Evolutionary conservation across 2,329 filamentous ascomycete genomes (phyloP).

Genomic region (Dichotomopilus funicola): DNA sequence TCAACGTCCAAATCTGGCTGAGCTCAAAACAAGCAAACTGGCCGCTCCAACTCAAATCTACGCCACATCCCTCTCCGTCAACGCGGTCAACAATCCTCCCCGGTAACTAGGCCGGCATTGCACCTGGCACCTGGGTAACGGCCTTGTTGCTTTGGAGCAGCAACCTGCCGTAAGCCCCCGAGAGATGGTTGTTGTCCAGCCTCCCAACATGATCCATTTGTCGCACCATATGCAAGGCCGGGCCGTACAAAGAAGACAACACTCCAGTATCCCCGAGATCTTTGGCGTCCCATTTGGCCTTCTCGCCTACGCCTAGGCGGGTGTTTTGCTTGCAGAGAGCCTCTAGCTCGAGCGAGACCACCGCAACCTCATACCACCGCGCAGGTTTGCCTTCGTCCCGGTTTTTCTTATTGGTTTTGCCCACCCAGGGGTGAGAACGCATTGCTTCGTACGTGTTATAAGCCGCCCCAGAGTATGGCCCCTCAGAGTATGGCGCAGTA

Average conservation of each 20-base stretch:
- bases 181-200: constrained; percentile 12
- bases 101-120: neutral
- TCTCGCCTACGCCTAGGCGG: constrained; percentile 20
- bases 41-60: neutral
- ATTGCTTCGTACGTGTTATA: constrained; percentile 1
- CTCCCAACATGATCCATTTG: constrained; percentile 29
- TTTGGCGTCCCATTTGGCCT: constrained; percentile 22
- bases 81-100: neutral
- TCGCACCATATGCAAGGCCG: constrained; percentile 25
- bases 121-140: neutral
- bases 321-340: constrained; percentile 24
- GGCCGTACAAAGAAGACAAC: constrained; percentile 21
- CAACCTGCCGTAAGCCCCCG: neutral
- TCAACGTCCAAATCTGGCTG: too few relatives aligned
- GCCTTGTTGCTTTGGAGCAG: constrained; percentile 2
- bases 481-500: neutral
- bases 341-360: constrained; percentile 25
- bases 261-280: constrained; percentile 16
- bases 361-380: constrained; percentile 28
- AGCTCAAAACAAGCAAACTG: too few relatives aligned
- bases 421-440: constrained; percentile 1
- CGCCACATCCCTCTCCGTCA: neutral
- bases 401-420: constrained; percentile 4
- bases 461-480: neutral
- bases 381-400: constrained; percentile 17